Base-by-base conservation (phyloP, 495 filamentous ascomycete genomes). In the Lasiosphaeria hispida region DNA sequence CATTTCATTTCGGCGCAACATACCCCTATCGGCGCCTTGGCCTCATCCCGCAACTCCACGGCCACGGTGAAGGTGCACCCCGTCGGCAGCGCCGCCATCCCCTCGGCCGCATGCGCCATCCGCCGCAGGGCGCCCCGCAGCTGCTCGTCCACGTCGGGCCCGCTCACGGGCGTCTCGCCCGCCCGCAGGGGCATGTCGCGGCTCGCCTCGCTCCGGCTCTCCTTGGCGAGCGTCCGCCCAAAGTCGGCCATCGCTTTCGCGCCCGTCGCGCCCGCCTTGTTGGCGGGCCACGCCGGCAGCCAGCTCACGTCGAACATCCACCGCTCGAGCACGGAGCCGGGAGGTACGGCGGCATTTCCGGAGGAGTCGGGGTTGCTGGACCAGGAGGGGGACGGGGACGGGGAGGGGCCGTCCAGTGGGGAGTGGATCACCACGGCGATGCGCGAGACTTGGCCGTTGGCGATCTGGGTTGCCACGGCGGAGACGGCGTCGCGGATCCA, bases 401-500 rank as follows among this genome's bases (percentile, higher is more conserved):
- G 10, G 30, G 41, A 53, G 51, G 45, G 45, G 10, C 2, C 41
- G 14, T 45, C 41, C n/a, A 60, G 75, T 40, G 75, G 78, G 17
- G 80, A 80, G 77, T 87, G 90, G 65, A 96, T 83, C 13, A 94
- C 87, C 45, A 96, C 78, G 55, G 84, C 89, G 60, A 94, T 81
- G 60, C 84, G 76, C 44, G 82, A 80, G 53, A 95, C 87, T 65
- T 78, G 80, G 60, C 75, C 64, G 34, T 55, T 55, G 9, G 69
- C 57, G 54, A 98, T 81, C 72, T 96, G 88, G 15, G 75, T 80
- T 45, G 85, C 81, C 7, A 95, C 84, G 42, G 90, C 86, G 56
- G 86, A 79, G 35, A 93, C 84, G 59, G 91, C 89, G 73, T 93
- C 88, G 64, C 81, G 83, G 72, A 98, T 88, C 86, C 94, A 98